Base-by-base conservation (phyloP, 345 rosid species). In the Cardamine chenopodiifolia region DNA sequence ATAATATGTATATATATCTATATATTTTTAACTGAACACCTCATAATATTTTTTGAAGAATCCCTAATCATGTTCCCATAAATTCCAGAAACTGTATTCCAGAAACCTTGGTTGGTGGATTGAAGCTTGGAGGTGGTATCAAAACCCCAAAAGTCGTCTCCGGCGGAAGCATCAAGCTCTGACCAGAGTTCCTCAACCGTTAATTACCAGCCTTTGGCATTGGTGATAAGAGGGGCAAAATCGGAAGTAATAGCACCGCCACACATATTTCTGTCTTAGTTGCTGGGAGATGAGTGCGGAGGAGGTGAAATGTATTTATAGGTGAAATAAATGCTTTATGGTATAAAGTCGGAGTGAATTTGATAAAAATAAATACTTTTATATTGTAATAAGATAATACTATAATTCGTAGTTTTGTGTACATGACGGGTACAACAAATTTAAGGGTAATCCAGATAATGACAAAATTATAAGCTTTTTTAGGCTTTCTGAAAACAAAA, bases 231-330 rank as follows among this genome's bases (percentile, higher is more conserved):
- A 71, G 81, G 81, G 63, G 68, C 50, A 64, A 62, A 71, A 67
- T 83, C 90, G 68, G 87, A 79, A 44, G 90, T 85, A 6, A 89
- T 62, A 31, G 88, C 87, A 67, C 98, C 98, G 28, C 96, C 96
- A 65, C 98, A 93, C 98, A 93, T 93, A 39, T 78, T 35, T 37
- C 0, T 49, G 3, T 25, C 3, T 66, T 35, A 29, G 6, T 10
- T 22, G 5, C 1, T 53, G 9, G 44, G 63, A n/a, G n/a, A n/a
- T n/a, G n/a, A n/a, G n/a, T 32, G n/a, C 13, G 63, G 50, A 19
- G 37, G 18, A 17, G 40, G 19, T 56, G 60, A 57, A 39, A 40
- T 31, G 61, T 67, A 22, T 77, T 77, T 77, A 77, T 71, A 77
- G 68, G 31, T 18, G 7, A 34, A 26, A 18, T 62, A 35, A 35